These are phyloP conservation scores for Eucalyptus marginata DNA, from an alignment of 345 rosid genomes.

Conservation along the genomic window DNA sequence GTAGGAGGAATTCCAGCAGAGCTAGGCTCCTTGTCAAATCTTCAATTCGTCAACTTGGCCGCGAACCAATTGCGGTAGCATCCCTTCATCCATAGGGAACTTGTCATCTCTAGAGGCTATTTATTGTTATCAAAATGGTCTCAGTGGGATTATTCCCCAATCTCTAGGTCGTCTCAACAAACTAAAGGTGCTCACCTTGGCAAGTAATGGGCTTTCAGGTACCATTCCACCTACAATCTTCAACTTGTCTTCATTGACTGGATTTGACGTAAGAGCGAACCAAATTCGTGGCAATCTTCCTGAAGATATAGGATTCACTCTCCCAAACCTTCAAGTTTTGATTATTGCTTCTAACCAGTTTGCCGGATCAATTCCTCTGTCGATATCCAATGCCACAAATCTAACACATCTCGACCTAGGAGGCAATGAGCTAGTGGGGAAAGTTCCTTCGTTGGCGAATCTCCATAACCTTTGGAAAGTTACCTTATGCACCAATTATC, in stretches of 20 bases:
- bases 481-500: not conserved
- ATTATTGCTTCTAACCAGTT: not conserved
- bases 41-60: not conserved
- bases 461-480: not conserved
- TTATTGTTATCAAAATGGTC: not conserved
- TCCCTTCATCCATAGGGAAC: not conserved
- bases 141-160: not conserved
- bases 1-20: not conserved
- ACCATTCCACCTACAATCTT: conserved; percentile 6
- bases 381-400: not conserved
- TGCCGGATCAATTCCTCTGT: not conserved
- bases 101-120: not conserved
- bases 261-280: not conserved
- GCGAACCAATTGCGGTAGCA: not conserved
- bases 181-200: not conserved
- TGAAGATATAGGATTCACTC: not conserved
- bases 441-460: conserved; percentile 1
- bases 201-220: not conserved
- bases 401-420: not conserved
- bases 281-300: conserved; percentile 12
- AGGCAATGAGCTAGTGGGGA: not conserved
- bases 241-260: conserved; percentile 7
- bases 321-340: not conserved
- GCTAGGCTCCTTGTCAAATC: not conserved
- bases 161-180: not conserved